A percentile compares a stretch with the other conserved stretches of the same genome.
These are phyloP conservation scores for Platanus orientalis DNA, from an alignment of 164 flowering plant species.

Conservation along the genomic window DNA sequence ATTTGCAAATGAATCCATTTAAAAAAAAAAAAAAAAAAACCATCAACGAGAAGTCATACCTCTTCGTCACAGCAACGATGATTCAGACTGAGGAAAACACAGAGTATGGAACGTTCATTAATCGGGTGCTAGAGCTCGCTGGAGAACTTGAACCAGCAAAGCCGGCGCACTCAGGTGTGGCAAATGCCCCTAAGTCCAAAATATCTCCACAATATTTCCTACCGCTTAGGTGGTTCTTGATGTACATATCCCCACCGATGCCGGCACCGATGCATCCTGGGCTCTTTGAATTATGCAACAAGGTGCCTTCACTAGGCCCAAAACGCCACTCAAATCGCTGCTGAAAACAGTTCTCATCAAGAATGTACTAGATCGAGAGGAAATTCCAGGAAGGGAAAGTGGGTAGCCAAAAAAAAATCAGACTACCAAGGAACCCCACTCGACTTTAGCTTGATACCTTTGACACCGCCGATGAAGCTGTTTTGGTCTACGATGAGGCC, in stretches of 20 bases:
- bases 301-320: constrained; percentile 71
- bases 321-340: constrained; percentile 60
- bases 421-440: constrained; percentile 76
- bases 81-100: constrained; percentile 49
- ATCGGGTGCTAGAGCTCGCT: constrained; percentile 58
- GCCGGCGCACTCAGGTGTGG: constrained; percentile 90
- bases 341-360: constrained; percentile 58
- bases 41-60: too few species aligned
- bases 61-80: too few species aligned
- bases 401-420: constrained; percentile 96
- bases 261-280: constrained; percentile 74
- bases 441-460: constrained; percentile 94
- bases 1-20: too few species aligned
- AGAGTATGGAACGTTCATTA: too few species aligned
- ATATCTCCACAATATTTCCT: constrained; percentile 56
- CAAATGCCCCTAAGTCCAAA: constrained; percentile 79
- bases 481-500: constrained; percentile 81
- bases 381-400: constrained; percentile 86
- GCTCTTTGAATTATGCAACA: constrained; percentile 82
- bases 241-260: constrained; percentile 67
- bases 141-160: constrained; percentile 48
- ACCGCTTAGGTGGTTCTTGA: constrained; percentile 68
- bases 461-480: too few species aligned
- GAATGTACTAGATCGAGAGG: too few species aligned
- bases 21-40: too few species aligned